These are phyloP conservation scores for Scheffersomyces lignosus DNA, from an alignment of 805 yeast genomes.

Conservation along the genomic window DNA sequence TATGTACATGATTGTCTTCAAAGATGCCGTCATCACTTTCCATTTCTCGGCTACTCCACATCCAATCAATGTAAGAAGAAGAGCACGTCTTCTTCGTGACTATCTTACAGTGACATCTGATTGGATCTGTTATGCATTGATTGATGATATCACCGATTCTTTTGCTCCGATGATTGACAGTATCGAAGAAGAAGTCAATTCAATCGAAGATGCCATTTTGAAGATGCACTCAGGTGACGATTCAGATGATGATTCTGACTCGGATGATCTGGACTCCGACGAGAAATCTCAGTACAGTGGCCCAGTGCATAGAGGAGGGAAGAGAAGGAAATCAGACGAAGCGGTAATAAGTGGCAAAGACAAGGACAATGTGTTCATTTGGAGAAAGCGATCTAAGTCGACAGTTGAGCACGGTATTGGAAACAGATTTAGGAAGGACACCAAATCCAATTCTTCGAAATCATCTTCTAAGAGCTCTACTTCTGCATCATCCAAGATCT, in stretches of 20 bases:
- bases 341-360: too few relatives aligned
- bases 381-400: slow-evolving; percentile 37
- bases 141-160: slow-evolving; percentile 96
- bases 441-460: background rate
- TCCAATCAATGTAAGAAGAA: slow-evolving; percentile 90
- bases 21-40: slow-evolving; percentile 87
- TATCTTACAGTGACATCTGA: slow-evolving; percentile 89
- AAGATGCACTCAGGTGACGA: slow-evolving; percentile 75
- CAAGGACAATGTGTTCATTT: slow-evolving; percentile 26
- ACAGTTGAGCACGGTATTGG: slow-evolving; percentile 28
- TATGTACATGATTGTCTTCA: slow-evolving; percentile 89
- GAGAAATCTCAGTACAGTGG: slow-evolving; percentile 8
- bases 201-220: slow-evolving; percentile 90
- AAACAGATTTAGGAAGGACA: slow-evolving; percentile 3
- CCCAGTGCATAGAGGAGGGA: slow-evolving; percentile 2
- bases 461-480: slow-evolving; percentile 24
- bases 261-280: slow-evolving; percentile 25
- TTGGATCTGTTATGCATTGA: slow-evolving; percentile 95
- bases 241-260: slow-evolving; percentile 37
- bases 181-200: slow-evolving; percentile 90
- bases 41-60: slow-evolving; percentile 96
- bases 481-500: slow-evolving; percentile 48
- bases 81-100: slow-evolving; percentile 85
- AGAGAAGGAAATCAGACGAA: slow-evolving; percentile 7
- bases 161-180: slow-evolving; percentile 95